Base-by-base conservation (phyloP, 306 rosid species). In the Nissolia schottii region DNA sequence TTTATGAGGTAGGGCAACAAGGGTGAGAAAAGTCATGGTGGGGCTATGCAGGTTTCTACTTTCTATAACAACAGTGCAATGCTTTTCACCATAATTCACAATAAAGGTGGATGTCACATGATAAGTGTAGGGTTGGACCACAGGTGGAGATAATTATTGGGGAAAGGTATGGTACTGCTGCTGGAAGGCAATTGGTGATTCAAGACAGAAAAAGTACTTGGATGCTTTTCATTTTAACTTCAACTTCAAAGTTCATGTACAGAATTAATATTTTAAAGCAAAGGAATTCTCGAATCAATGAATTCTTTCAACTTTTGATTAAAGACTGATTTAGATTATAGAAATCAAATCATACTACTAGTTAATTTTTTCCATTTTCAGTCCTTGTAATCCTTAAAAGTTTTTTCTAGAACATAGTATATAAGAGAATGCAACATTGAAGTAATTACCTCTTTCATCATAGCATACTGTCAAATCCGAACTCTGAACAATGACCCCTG, bases 401-500 rank as follows among this genome's bases (percentile, higher is more conserved):
- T 64, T 54, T 46, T 32, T 64, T 54, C 9, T 29, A 1, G 10
- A 32, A 49, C 28, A 46, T 32, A 19, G 16, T 57, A 49, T 65
- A 61, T 25, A 51, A 49, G n/a, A 28, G 48, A 70, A 71, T 55
- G 67, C 72, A 59, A 49, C 57, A 34, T n/a, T 54, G 76, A 59
- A 56, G 64, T 54, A 43, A 45, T 56, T 67, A 95, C 99, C 99
- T 84, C 97, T 95, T 85, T 95, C 99, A 45, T 95, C 99, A 63
- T 91, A 95, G 85, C 97, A 95, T 64, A 91, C 77, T 70, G 97
- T 86, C 88, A 95, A 84, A 81, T 95, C 97, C 69, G 91, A 85
- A 88, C 89, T 95, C 76, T 89, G 99, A 68, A 91, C 86, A 73
- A 95, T 95, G 71, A 95, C 96, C 46, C 99, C 99, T 13, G 96